These are phyloP conservation scores for Pseudocercospora ulei DNA, from an alignment of 2,329 filamentous ascomycete species.

Conservation along the genomic window DNA sequence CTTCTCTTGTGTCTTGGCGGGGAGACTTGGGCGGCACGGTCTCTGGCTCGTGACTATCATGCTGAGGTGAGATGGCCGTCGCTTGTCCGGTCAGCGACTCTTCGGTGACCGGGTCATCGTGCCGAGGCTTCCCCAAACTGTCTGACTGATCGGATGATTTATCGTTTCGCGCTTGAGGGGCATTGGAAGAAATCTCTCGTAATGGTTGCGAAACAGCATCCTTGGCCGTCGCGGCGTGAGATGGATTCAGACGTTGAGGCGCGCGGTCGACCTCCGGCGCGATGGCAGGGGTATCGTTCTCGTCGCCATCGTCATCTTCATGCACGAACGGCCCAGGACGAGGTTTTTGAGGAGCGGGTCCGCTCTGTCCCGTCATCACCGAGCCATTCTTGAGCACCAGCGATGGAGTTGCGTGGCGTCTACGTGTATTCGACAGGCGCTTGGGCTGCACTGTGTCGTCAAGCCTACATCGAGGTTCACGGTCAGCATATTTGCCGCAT, in stretches of 20 bases:
- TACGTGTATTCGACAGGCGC: constrained; percentile 31
- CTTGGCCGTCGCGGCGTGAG: constrained; percentile 6
- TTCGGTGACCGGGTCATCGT: constrained; percentile 8
- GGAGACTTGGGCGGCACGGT: constrained; percentile 9
- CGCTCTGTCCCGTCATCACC: neutral
- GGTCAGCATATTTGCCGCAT: too few relatives aligned
- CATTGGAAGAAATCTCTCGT: constrained; percentile 29
- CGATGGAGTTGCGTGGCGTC: constrained; percentile 28
- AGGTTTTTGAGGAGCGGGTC: constrained; percentile 1
- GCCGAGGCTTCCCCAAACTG: neutral
- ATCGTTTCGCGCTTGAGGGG: constrained; percentile 14
- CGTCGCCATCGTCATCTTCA: constrained; percentile 28
- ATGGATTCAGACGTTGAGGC: neutral
- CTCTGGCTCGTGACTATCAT: constrained; percentile 9
- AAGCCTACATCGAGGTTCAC: constrained; percentile 12
- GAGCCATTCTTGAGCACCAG: constrained; percentile 23
- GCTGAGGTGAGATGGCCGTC: constrained; percentile 3
- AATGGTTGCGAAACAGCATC: constrained; percentile 19
- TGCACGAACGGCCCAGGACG: constrained; percentile 26
- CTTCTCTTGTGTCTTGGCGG: neutral
- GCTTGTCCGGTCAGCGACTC: constrained; percentile 10
- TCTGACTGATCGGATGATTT: neutral
- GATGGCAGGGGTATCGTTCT: constrained; percentile 12
- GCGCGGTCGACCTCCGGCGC: constrained; percentile 5
- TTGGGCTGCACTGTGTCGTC: constrained; percentile 20